Evolutionary conservation across 164 flowering plant genomes (phyloP).

Genomic region (Chimonanthus praecox): DNA sequence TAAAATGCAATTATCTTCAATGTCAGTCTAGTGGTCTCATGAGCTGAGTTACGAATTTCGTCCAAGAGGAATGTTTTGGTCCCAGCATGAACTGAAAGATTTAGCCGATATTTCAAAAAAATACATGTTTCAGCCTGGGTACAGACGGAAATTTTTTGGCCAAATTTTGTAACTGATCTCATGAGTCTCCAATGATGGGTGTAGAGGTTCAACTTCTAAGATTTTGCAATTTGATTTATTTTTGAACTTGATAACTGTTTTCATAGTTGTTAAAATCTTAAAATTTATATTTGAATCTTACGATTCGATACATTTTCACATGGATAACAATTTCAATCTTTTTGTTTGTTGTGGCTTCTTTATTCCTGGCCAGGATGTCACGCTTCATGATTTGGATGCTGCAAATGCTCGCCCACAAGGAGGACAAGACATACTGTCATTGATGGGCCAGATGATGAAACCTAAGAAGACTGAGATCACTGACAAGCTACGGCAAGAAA

Average conservation of each 20-base stretch:
- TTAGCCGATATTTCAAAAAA: too few relatives aligned
- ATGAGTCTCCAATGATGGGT: neutral
- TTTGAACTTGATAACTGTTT: neutral
- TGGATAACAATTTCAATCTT: neutral
- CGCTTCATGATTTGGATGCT: slow-evolving; percentile 58
- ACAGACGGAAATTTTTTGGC: neutral
- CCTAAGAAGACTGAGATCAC: slow-evolving; percentile 96
- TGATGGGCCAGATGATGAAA: slow-evolving; percentile 92
- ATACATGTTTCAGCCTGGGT: neutral
- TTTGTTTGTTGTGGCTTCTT: neutral
- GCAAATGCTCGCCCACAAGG: slow-evolving; percentile 76
- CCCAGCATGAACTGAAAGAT: too few relatives aligned
- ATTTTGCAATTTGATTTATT: neutral
- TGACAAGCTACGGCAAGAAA: slow-evolving; percentile 88
- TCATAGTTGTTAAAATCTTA: neutral
- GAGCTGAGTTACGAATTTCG: neutral
- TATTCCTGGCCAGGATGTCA: slow-evolving; percentile 44
- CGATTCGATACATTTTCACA: neutral
- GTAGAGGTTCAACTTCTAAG: neutral
- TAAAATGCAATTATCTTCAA: neutral
- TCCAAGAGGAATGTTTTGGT: too few relatives aligned
- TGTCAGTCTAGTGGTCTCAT: neutral
- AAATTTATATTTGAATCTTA: neutral
- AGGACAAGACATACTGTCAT: slow-evolving; percentile 55
- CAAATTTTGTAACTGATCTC: neutral